phyloP scores from a whole-genome alignment of 1,284 basidiomycete species.

The Cronartium ribicola region DNA sequence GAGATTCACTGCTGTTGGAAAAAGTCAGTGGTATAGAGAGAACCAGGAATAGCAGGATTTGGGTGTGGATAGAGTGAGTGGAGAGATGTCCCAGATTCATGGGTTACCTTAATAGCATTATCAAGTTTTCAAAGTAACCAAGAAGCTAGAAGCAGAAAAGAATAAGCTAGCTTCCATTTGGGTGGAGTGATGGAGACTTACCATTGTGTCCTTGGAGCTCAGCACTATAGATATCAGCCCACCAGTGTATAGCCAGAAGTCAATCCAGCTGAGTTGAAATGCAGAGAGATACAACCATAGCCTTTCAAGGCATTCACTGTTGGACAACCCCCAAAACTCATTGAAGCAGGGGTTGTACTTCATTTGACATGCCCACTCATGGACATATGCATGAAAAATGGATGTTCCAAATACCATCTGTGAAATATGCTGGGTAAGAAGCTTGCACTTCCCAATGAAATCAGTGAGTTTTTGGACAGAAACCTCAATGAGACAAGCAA shows the following conservation, averaged over 20 bases:
- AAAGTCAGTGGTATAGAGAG: too few species aligned
- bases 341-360: slow-evolving; percentile 10
- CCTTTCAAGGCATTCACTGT: neutral
- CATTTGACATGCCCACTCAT: slow-evolving; percentile 13
- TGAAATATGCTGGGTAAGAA: too few species aligned
- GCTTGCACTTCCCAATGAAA: too few species aligned
- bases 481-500: too few species aligned
- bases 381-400: slow-evolving; percentile 4
- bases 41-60: too few species aligned
- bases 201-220: neutral
- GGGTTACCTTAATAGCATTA: neutral
- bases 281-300: neutral
- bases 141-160: neutral
- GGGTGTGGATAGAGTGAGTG: too few species aligned
- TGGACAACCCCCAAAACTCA: neutral
- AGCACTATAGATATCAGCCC: neutral
- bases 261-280: neutral
- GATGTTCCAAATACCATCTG: neutral
- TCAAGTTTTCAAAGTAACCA: neutral
- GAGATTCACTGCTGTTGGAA: too few species aligned
- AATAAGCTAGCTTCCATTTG: neutral
- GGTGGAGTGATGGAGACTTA: neutral
- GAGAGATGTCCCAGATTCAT: neutral
- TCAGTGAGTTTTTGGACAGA: too few species aligned
- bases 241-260: neutral